Evolutionary conservation across 805 yeast genomes (phyloP).

Genomic region (Saccharomyces cerevisiae): DNA sequence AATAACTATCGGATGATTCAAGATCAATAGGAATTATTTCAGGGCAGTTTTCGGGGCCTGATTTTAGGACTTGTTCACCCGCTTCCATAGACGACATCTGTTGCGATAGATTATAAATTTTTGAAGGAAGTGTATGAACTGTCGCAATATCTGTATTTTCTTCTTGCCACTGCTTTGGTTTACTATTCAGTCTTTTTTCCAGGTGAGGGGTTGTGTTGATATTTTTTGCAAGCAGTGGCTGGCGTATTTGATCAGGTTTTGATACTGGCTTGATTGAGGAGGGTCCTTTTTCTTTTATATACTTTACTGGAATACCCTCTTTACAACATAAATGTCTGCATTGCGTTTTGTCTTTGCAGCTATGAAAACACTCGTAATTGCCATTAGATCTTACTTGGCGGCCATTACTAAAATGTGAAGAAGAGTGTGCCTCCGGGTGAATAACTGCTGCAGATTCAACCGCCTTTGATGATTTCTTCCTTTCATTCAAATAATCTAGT

Average conservation of each 20-base stretch:
- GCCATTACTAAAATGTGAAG: not conserved
- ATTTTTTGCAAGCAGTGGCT: not conserved
- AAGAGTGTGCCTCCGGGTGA: not conserved
- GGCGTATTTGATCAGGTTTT: not conserved
- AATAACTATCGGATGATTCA: not conserved
- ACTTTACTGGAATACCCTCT: slow-evolving; percentile 32
- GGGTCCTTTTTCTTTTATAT: slow-evolving; percentile 1
- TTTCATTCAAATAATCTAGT: slow-evolving; percentile 18
- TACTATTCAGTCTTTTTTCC: not conserved
- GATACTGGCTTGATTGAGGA: not conserved
- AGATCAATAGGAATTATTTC: not conserved
- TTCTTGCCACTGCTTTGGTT: not conserved
- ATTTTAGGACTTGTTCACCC: not conserved
- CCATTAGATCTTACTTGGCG: slow-evolving; percentile 24
- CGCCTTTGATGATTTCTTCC: slow-evolving; percentile 1
- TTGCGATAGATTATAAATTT: not conserved
- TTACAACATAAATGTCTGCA: slow-evolving; percentile 44
- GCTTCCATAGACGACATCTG: not conserved
- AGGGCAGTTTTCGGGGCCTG: not conserved
- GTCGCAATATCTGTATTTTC: not conserved
- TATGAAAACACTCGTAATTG: slow-evolving; percentile 35
- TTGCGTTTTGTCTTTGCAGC: slow-evolving; percentile 32
- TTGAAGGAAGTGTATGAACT: not conserved
- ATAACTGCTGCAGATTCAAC: not conserved
- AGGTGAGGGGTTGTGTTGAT: not conserved